Evolutionary conservation across 176 grass and related monocot genomes (phyloP), one percentile per base, ranked within the genome.

Genomic region (Luzula sylvatica): DNA sequence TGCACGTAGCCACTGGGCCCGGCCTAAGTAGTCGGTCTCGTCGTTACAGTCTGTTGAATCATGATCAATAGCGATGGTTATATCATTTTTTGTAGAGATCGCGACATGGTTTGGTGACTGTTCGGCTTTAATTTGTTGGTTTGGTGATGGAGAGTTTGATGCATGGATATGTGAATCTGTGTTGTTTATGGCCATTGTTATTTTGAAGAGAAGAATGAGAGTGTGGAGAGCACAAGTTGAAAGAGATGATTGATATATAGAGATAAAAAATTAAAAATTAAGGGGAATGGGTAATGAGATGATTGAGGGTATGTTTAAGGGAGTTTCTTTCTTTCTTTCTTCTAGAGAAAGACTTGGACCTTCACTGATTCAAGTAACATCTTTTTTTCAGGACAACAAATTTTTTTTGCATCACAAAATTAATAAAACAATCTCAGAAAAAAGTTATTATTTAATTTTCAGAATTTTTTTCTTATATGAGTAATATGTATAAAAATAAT

Each of bases 1-100:
- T 38, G 76, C 68, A 15, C 76, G 76, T 2, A 79, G 47, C 68
- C 68, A 79, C 68, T 72, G 68, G 24, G 65, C 73, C 8, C 56
- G 39, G 3, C 24, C 50, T 8, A 47, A 46, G 58, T 53, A 82
- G 15, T 71, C 38, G 1, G 65, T 61, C 17, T 54, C 43, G 11
- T 15, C 29, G 6, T 13, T 9, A 25, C n/a, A n/a, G 3, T 8
- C 42, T 2, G 30, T 4, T 7, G 30, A 4, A 35, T 35, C 30
- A 35, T 35, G 30, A 35, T 35, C 30, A 35, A 7, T 4, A 35
- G 5, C 9, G 30, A 35, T 35, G 9, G 9, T 35, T 7, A 9
- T 35, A 7, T 7, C 9, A 35, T 35, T 35, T 4, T 15, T 40
- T 16, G 26, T 20, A 19, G 18, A 32, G 20, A 30, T 38, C 9